These are phyloP conservation scores for Plasmodium cynomolgi DNA, from an alignment of 169 alveolate species.

Conservation along the genomic window DNA sequence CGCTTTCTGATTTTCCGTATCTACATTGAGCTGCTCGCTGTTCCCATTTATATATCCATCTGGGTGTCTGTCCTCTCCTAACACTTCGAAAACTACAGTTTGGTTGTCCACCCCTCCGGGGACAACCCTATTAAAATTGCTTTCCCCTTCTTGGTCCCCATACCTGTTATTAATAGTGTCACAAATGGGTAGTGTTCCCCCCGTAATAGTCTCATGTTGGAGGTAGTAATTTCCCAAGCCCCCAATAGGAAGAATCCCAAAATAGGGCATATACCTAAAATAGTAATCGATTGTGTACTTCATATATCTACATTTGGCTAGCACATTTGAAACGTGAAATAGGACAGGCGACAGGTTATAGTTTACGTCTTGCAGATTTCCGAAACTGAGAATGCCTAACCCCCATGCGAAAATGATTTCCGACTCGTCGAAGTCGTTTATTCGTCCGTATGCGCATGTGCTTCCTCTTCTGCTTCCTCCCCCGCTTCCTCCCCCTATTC, in stretches of 20 bases:
- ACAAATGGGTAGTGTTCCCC: neutral
- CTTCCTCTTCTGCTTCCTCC: neutral
- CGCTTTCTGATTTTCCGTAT: neutral
- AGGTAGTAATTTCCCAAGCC: neutral
- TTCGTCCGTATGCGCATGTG: neutral
- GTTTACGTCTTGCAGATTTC: constrained; percentile 41
- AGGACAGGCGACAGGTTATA: constrained; percentile 32
- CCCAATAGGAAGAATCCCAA: neutral
- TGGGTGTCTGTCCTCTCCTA: neutral
- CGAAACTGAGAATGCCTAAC: constrained; percentile 32
- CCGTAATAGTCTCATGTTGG: neutral
- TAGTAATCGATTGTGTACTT: constrained; percentile 6
- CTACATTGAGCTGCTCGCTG: neutral
- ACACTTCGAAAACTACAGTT: neutral
- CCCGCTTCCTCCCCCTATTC: neutral
- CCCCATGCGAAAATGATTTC: constrained; percentile 64
- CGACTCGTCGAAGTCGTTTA: constrained; percentile 10
- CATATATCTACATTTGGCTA: constrained; percentile 32
- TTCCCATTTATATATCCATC: neutral
- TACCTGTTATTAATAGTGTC: neutral
- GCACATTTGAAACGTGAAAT: constrained; percentile 31
- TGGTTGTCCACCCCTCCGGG: neutral
- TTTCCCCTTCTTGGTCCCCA: neutral
- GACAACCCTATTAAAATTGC: neutral
- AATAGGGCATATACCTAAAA: neutral